Base-by-base conservation (phyloP, 1,284 basidiomycete species). In the Austropuccinia psidii region DNA sequence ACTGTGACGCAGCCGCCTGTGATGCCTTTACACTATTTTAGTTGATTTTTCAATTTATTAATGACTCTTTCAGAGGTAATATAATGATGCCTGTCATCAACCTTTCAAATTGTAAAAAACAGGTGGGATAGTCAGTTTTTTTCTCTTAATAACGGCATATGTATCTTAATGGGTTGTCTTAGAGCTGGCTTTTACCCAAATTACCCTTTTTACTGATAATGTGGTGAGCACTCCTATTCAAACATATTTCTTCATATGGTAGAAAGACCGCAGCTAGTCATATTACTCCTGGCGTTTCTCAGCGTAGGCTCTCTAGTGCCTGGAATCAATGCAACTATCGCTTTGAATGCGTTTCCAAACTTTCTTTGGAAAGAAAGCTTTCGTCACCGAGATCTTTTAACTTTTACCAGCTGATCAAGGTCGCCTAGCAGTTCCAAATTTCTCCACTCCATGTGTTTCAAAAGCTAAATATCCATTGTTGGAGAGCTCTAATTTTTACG, bases 21-120 rank as follows among this genome's bases (percentile, higher is more conserved):
- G n/a, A 21, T 35, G 21, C 29, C 11, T 24, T 9, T 15, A 13
- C 45, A 17, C 11, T 24, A 45, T 54, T 54, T 24, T 24, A 17
- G 21, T 54, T 54, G 21, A 21, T 54, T 24, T 54, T 29, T 15
- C 50, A 27, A 52, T 52, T 9, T 9, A 52, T 15, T 52, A 8
- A 52, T 27, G 24, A 15, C 11, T 15, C 50, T 52, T 15, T 52
- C 11, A 15, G 13, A 8, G 11, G 9, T 15, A 15, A 8, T 11
- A 13, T 45, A 21, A 1, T n/a, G 55, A 60, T 24, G n/a, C n/a
- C n/a, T n/a, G n/a, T n/a, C n/a, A n/a, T n/a, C n/a, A n/a, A n/a
- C n/a, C n/a, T n/a, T n/a, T n/a, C 24, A 70, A 57, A 70, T 70
- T 61, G 68, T 70, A 19, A 60, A 70, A 27, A 54, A 70, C 41